Base-by-base conservation (phyloP, 805 yeast genomes). In the Nakazawaea wickerhamii region DNA sequence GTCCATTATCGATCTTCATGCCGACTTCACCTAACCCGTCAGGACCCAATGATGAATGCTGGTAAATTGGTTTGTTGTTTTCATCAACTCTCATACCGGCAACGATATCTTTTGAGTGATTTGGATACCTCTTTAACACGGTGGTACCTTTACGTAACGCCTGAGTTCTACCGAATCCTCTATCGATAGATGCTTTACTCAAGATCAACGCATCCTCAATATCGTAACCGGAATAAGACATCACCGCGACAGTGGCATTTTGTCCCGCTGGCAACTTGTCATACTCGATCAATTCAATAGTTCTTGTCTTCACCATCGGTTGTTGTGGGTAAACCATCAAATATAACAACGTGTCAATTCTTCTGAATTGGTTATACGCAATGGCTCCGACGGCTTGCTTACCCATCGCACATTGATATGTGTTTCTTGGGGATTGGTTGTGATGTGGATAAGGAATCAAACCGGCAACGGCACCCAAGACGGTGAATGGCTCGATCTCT, bases 401-500 rank as follows among this genome's bases (percentile, higher is more conserved):
- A 79, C 96, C 98, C 99, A 93, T 93, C 75, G 93, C 99, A 69
- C 99, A 93, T 71, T 93, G 99, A 64, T 93, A 93, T 98, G 93
- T 93, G 64, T 93, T 93, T 79, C 95, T 79, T 34, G 95, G 95
- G 4, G 95, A 84, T 65, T 86, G 95, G 65, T 86, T 86, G 60
- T 86, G 95, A 58, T 86, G 95, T 36, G 95, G 95, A 57, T 87
- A 86, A 15, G 95, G 95, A 70, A 86, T 86, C 53, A 86, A 71
- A 21, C 95, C 95, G 0, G 95, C 96, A 43, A 87, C 95, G 0
- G 95, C 96, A 44, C 96, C 96, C 25, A 88, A 67, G 3, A 88
- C 83, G 0, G 96, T 88, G 67, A 89, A 88, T 5, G 96, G 95
- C 60, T 93, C 99, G 53, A 93, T 88, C 65, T 93, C 99, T 56